Evolutionary conservation across 345 rosid genomes (phyloP), one percentile per base, ranked within the genome.

Genomic region (Salix caprea): DNA sequence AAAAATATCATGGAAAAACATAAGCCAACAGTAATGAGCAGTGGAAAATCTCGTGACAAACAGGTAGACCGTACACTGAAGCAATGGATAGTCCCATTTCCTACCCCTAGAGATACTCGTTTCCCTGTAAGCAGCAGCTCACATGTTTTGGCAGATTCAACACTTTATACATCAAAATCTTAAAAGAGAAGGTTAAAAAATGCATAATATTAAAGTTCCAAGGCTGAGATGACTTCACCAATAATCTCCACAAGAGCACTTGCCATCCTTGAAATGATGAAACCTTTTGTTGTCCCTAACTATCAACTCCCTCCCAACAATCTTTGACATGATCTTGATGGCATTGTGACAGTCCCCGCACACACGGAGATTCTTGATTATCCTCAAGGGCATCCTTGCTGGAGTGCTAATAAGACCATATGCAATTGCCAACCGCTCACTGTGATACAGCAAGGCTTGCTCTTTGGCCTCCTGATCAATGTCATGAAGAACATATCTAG

Each of bases 381-480:
- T 89, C 71, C 89, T 87, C 36, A 90, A 84, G n/a, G 90, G 77
- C 44, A 86, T 85, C 79, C 97, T 79, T 2, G 92, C 88, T 0
- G 94, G 94, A 5, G 97, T 91, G 69, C 88, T 86, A 70, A 91
- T 91, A 12, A 92, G 88, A 73, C 97, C 97, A 65, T 84, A 92
- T 16, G 97, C 97, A 83, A 92, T 92, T 32, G 97, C 92, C 87
- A 92, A 72, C 69, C 94, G 85, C 78, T 91, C 94, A 64, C 94
- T 90, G 73, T 92, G 97, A 76, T 90, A 90, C n/a, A 90, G 81
- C 80, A 91, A 77, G 6, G 94, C 90, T 74, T 92, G 94, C 77
- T 92, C 92, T 81, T 92, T 92, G 0, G 97, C 97, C 82, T 92
- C 94, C 76, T 92, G 89, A 79, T 92, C 97, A 36, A 92, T 90